Percentiles rank a stretch among this genome's conserved stretches.
Evolutionary conservation across 257 asterid species (phyloP).

Genomic region (Solanum rostratum): DNA sequence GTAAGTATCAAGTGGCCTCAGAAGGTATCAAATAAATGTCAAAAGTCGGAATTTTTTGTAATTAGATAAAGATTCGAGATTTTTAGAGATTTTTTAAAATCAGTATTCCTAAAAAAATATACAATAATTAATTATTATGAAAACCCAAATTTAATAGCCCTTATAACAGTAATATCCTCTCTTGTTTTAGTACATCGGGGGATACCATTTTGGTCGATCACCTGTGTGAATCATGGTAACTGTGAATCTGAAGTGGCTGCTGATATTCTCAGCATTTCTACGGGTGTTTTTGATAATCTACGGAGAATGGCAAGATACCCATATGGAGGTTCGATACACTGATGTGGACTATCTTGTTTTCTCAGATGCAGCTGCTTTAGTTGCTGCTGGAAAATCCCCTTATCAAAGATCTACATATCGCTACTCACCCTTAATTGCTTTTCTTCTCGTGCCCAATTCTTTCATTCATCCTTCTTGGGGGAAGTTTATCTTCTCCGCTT

Average conservation of each 20-base stretch:
- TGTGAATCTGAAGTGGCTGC: slow-evolving; percentile 35
- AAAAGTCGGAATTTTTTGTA: too few relatives aligned
- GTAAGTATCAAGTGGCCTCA: too few relatives aligned
- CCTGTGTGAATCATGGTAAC: neutral
- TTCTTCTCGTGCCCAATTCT: slow-evolving; percentile 76
- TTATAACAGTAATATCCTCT: too few relatives aligned
- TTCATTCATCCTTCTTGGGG: slow-evolving; percentile 78
- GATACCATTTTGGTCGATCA: neutral
- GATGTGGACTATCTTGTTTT: slow-evolving; percentile 87
- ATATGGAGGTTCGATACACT: slow-evolving; percentile 90
- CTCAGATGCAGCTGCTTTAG: slow-evolving; percentile 78
- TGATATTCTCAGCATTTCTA: slow-evolving; percentile 55
- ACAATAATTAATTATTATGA: too few relatives aligned
- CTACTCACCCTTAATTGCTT: slow-evolving; percentile 82
- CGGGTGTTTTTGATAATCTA: slow-evolving; percentile 52
- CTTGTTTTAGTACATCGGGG: too few relatives aligned
- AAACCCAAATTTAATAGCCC: neutral
- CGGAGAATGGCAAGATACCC: slow-evolving; percentile 94
- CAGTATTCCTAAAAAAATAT: too few relatives aligned
- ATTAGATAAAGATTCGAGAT: too few relatives aligned
- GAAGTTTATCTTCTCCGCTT: slow-evolving; percentile 27
- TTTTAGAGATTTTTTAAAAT: too few relatives aligned
- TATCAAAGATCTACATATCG: slow-evolving; percentile 81
- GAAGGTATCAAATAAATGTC: too few relatives aligned
- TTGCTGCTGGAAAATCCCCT: slow-evolving; percentile 82